Percentiles rank a stretch among this genome's conserved stretches.
Conservation (phyloP, 495 filamentous ascomycete genomes). For the Lepidopterella palustris region DNA sequence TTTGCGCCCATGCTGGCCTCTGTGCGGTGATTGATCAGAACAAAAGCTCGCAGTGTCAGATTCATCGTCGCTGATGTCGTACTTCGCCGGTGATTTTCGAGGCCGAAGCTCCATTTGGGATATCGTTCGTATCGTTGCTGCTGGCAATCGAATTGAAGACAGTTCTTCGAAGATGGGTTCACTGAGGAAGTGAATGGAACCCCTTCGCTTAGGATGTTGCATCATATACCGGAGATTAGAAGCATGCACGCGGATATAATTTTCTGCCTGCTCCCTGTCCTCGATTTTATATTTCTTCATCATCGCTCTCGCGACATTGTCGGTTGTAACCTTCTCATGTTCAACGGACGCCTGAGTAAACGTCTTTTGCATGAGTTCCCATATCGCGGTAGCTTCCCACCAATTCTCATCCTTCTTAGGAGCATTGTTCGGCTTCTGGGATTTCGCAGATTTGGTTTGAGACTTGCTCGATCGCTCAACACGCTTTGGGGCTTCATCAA, state of each 20-base stretch:
- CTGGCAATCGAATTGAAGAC: conserved; percentile 3
- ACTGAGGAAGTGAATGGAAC: background rate
- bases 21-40: conserved; percentile 2
- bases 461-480: background rate
- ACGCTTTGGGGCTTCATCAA: background rate
- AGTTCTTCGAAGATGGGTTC: conserved; percentile 23
- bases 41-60: background rate
- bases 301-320: conserved; percentile 13
- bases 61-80: conserved; percentile 3
- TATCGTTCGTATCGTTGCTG: conserved; percentile 11
- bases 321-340: conserved; percentile 12
- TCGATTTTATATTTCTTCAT: conserved; percentile 23
- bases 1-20: background rate
- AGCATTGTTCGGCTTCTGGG: conserved; percentile 10
- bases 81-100: conserved; percentile 11
- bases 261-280: conserved; percentile 8
- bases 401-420: conserved; percentile 28
- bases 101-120: conserved; percentile 14
- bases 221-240: conserved; percentile 26
- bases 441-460: background rate
- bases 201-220: conserved; percentile 17
- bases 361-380: conserved; percentile 27
- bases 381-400: conserved; percentile 27
- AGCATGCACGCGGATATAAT: conserved; percentile 23
- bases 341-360: conserved; percentile 13